Conservation (phyloP, 129 eudicot genomes). For the Glebionis coronaria region DNA sequence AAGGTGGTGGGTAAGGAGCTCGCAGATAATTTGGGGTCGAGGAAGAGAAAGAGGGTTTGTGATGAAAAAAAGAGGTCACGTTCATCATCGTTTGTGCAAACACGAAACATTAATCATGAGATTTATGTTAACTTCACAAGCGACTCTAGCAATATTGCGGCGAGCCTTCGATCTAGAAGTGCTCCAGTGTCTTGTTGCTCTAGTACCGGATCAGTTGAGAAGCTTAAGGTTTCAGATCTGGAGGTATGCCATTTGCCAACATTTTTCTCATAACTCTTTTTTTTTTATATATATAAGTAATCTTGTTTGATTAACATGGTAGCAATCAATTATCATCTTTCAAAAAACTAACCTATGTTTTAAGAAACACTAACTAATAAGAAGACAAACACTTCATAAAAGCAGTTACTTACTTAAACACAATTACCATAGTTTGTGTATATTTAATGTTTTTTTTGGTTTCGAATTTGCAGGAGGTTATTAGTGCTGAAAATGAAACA, state of each 20-base stretch:
- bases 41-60: slow-evolving; percentile 44
- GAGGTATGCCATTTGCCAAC: slow-evolving; percentile 35
- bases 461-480: slow-evolving; percentile 32
- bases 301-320: neutral
- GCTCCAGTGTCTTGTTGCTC: slow-evolving; percentile 52
- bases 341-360: too few species aligned
- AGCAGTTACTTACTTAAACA: neutral
- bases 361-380: too few species aligned
- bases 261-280: neutral
- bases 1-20: slow-evolving; percentile 4
- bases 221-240: slow-evolving; percentile 51
- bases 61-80: slow-evolving; percentile 30
- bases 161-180: slow-evolving; percentile 24
- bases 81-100: slow-evolving; percentile 33
- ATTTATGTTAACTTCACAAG: slow-evolving; percentile 23
- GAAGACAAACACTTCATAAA: neutral
- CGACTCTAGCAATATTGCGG: slow-evolving; percentile 15
- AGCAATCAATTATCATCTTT: too few species aligned
- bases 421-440: neutral
- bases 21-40: slow-evolving; percentile 20
- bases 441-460: slow-evolving; percentile 12
- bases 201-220: slow-evolving; percentile 33
- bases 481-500: slow-evolving; percentile 27
- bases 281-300: neutral
- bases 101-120: slow-evolving; percentile 9